phyloP scores from a whole-genome alignment of 352 stramenopile genomes.

The Globisporangium rhizosaccharum region DNA sequence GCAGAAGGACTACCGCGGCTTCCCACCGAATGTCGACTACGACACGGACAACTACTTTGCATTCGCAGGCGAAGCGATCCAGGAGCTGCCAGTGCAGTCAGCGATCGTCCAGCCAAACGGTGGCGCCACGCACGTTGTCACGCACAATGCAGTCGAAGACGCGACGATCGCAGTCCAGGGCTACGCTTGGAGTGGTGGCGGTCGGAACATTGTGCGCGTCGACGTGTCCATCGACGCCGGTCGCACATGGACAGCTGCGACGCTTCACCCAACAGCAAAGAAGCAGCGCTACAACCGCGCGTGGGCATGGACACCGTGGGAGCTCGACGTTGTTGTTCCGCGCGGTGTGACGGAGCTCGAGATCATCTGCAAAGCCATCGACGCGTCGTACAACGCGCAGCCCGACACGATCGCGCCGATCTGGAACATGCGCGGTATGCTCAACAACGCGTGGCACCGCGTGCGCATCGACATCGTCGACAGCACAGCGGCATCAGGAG shows the following conservation, averaged over 20 bases:
- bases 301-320: constrained; percentile 96
- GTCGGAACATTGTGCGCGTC: constrained; percentile 93
- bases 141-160: constrained; percentile 30
- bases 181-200: constrained; percentile 93
- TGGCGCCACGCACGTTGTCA: constrained; percentile 27
- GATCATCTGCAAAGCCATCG: constrained; percentile 92
- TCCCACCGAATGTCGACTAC: constrained; percentile 84
- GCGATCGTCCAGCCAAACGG: constrained; percentile 87
- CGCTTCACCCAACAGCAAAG: constrained; percentile 71
- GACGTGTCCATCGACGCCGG: constrained; percentile 95
- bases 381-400: constrained; percentile 95
- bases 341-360: constrained; percentile 75
- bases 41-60: constrained; percentile 75
- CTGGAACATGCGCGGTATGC: constrained; percentile 97
- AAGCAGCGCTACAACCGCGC: constrained; percentile 86
- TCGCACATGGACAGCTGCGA: constrained; percentile 88
- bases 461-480: constrained; percentile 54
- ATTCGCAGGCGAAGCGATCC: constrained; percentile 83
- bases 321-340: constrained; percentile 86
- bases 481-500: not conserved
- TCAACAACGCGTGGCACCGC: constrained; percentile 96
- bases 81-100: constrained; percentile 89
- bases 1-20: constrained; percentile 90
- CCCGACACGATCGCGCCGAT: constrained; percentile 93
- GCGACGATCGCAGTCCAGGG: constrained; percentile 81